Evolutionary conservation across 495 filamentous ascomycete species (phyloP).

Genomic region (Tuber indicum): DNA sequence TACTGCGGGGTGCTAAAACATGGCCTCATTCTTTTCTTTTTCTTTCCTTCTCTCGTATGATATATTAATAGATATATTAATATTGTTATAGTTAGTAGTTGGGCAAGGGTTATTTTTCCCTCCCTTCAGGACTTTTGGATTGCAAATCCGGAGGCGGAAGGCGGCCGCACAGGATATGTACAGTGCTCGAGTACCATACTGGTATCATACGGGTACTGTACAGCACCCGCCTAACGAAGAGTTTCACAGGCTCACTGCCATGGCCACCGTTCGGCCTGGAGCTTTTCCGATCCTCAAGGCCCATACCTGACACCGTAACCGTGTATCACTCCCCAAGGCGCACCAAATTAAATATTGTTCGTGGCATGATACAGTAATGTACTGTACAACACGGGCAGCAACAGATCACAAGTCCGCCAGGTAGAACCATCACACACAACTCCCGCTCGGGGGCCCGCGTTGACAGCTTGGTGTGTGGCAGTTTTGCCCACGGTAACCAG

Average conservation of each 20-base stretch:
- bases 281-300: background rate
- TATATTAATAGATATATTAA: too few species aligned
- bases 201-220: too few species aligned
- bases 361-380: too few species aligned
- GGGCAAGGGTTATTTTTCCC: background rate
- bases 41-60: too few species aligned
- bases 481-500: background rate
- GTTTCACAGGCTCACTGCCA: background rate
- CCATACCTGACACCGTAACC: background rate
- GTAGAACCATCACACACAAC: background rate
- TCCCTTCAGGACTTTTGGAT: background rate
- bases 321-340: too few species aligned
- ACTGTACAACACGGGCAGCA: too few species aligned
- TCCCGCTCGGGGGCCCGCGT: background rate
- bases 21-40: background rate
- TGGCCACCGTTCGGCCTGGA: background rate
- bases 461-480: background rate
- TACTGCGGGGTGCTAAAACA: too few species aligned
- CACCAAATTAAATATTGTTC: too few species aligned
- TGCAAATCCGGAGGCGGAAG: background rate
- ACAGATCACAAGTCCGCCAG: background rate
- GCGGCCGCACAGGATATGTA: background rate
- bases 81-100: background rate
- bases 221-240: background rate
- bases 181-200: too few species aligned